Conservation (phyloP, 2,329 filamentous ascomycete genomes). For the Fusarium foetens region DNA sequence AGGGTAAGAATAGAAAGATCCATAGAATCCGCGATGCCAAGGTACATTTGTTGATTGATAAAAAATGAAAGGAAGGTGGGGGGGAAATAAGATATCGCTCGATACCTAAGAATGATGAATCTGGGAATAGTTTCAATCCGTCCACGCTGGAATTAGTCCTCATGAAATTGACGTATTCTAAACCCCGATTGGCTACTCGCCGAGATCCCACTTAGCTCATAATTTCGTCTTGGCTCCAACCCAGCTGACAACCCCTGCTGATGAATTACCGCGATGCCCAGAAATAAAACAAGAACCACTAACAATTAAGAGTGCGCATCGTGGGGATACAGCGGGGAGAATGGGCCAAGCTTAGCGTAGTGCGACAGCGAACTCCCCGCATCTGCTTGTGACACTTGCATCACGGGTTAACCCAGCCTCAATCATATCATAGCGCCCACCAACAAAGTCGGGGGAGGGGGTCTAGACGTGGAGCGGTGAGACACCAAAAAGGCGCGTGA, state of each 20-base stretch:
- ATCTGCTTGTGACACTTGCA: conserved; percentile 1
- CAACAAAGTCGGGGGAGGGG: background rate
- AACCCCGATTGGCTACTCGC: background rate
- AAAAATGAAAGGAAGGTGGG: fast-evolving
- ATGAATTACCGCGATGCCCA: conserved; percentile 5
- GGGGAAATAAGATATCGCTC: fast-evolving
- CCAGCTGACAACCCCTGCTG: conserved; percentile 29
- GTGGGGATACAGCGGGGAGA: background rate
- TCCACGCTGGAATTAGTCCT: fast-evolving
- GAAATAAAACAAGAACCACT: background rate
- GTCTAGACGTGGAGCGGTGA: conserved; percentile 25
- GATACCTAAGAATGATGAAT: fast-evolving
- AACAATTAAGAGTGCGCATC: background rate
- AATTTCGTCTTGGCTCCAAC: background rate
- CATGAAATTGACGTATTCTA: fast-evolving
- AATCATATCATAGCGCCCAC: background rate
- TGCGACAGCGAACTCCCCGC: background rate
- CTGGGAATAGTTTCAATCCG: background rate
- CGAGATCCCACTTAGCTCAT: background rate
- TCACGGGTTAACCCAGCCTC: conserved; percentile 14
- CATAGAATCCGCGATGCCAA: fast-evolving
- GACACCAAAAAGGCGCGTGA: conserved; percentile 32
- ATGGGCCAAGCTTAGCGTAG: background rate
- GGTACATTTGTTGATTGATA: fast-evolving
- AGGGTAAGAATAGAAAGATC: fast-evolving